Percentiles rank a stretch among this genome's conserved stretches.
phyloP scores from a whole-genome alignment of 2,329 filamentous ascomycete species.

The Alternaria gansuensis region DNA sequence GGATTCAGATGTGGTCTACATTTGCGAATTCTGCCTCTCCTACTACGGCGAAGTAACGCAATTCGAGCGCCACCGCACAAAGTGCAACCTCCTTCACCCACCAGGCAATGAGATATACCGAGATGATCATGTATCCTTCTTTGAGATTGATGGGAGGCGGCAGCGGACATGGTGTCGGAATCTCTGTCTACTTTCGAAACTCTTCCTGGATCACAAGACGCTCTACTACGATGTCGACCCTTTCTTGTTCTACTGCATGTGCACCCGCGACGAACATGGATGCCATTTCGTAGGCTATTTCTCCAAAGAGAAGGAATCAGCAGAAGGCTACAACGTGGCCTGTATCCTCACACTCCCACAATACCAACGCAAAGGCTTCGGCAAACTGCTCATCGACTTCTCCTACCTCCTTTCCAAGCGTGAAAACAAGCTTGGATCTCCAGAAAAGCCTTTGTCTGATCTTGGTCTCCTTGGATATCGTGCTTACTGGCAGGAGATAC shows the following conservation, averaged over 20 bases:
- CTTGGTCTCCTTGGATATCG: constrained; percentile 91
- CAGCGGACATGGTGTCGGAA: constrained; percentile 98
- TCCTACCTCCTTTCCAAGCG: constrained; percentile 96
- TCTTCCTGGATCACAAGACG: constrained; percentile 97
- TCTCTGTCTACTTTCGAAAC: constrained; percentile 90
- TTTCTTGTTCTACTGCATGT: constrained; percentile 99
- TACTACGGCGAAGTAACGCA: constrained; percentile 87
- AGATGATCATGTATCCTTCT: constrained; percentile 92
- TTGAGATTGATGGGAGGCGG: constrained; percentile 93
- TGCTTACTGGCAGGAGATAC: constrained; percentile 96
- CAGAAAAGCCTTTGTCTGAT: constrained; percentile 95
- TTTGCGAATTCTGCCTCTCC: constrained; percentile 95
- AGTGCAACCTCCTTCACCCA: constrained; percentile 90
- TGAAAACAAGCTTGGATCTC: constrained; percentile 92
- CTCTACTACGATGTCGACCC: constrained; percentile 99
- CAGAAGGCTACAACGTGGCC: constrained; percentile 96
- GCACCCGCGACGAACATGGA: constrained; percentile 83
- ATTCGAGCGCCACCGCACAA: constrained; percentile 84
- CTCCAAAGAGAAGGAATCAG: constrained; percentile 97
- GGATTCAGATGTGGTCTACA: constrained; percentile 88
- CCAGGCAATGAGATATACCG: constrained; percentile 98
- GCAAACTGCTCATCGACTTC: constrained; percentile 92
- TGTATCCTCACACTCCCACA: constrained; percentile 97
- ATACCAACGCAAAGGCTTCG: constrained; percentile 94
- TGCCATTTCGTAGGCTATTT: constrained; percentile 99